phyloP scores from a whole-genome alignment of 345 rosid genomes.

The Cardamine chenopodiifolia region DNA sequence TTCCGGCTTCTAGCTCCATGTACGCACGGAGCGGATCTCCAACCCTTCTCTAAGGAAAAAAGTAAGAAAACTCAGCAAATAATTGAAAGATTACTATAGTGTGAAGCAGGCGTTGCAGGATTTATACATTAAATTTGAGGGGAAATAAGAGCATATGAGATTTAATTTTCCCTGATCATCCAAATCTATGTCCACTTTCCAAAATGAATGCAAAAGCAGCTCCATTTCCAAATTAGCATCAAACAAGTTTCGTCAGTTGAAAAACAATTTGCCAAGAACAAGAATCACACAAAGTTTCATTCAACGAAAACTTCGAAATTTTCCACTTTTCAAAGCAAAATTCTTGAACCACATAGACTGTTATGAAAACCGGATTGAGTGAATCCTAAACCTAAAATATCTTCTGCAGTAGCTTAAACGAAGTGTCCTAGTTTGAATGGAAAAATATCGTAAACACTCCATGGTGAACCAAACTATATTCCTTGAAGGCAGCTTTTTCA shows the following conservation, averaged over 20 bases:
- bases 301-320: neutral
- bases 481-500: slow-evolving; percentile 1
- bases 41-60: slow-evolving; percentile 55
- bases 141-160: neutral
- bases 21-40: slow-evolving; percentile 92
- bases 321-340: neutral
- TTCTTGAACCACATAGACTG: neutral
- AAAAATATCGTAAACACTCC: neutral
- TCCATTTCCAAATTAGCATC: neutral
- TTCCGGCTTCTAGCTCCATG: slow-evolving; percentile 93
- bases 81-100: neutral
- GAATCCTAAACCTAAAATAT: neutral
- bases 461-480: neutral
- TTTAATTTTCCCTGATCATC: neutral
- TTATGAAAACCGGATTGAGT: neutral
- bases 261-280: neutral
- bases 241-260: neutral
- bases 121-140: neutral
- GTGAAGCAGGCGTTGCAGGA: neutral
- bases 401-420: neutral
- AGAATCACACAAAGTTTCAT: neutral
- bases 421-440: neutral
- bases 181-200: neutral
- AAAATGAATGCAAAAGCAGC: neutral
- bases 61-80: slow-evolving; percentile 17